Conservation (phyloP, 2,329 filamentous ascomycete genomes). For the Cytospora paraplurivora region DNA sequence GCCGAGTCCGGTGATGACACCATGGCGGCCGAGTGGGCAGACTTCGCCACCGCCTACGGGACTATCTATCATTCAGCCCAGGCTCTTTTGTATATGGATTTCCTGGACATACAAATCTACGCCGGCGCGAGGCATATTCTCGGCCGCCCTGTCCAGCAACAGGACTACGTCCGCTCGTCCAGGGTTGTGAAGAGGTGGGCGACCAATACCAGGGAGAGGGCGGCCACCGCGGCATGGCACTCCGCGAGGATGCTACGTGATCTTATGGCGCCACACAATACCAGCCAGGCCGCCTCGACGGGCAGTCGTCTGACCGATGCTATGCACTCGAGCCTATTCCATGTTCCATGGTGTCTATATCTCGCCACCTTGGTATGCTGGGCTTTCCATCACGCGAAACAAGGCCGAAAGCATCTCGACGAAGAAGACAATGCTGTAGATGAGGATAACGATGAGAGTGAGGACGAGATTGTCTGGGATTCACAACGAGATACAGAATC, state of each 20-base stretch:
- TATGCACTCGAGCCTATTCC: constrained; percentile 51
- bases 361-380: constrained; percentile 60
- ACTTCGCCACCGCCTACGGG: constrained; percentile 52
- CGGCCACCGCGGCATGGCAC: constrained; percentile 53
- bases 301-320: background rate
- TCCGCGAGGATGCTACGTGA: constrained; percentile 55
- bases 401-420: constrained; percentile 31
- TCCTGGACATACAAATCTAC: constrained; percentile 64
- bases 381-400: constrained; percentile 54
- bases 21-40: constrained; percentile 43
- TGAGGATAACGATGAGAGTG: constrained; percentile 37
- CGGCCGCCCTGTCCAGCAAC: constrained; percentile 53
- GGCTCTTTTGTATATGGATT: constrained; percentile 58
- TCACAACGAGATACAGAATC: constrained; percentile 50
- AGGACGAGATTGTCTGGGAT: constrained; percentile 52
- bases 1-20: constrained; percentile 32
- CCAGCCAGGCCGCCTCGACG: background rate
- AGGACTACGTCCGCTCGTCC: constrained; percentile 54
- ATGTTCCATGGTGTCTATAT: constrained; percentile 65
- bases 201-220: constrained; percentile 34
- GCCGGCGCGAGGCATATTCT: constrained; percentile 62
- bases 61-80: constrained; percentile 62
- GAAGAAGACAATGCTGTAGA: background rate
- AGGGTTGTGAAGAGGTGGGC: constrained; percentile 55
- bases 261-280: constrained; percentile 34